phyloP scores from a whole-genome alignment of 164 flowering plant species.

The Cinnamomum micranthum region DNA sequence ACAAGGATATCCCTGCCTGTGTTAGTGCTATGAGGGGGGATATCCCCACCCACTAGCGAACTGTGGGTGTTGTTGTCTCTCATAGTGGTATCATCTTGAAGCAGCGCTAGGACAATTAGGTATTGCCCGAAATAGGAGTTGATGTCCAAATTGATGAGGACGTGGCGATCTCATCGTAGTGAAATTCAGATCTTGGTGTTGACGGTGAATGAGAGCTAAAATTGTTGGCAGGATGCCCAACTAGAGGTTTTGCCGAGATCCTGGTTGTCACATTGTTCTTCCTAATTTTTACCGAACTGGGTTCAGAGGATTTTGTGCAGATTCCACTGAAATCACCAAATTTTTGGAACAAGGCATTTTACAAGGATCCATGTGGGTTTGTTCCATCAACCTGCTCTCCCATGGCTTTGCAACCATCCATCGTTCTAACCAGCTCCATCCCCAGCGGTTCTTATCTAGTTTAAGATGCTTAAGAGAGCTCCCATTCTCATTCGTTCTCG shows the following conservation, averaged over 20 bases:
- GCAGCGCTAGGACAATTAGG: no score
- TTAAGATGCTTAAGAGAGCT: conserved; percentile 37
- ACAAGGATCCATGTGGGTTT: conserved; percentile 28
- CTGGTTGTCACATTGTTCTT: conserved; percentile 73
- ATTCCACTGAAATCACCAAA: conserved; percentile 20
- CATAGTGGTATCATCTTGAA: no score
- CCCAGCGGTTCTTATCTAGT: conserved; percentile 67
- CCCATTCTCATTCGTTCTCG: conserved; percentile 23
- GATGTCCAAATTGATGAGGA: conserved; percentile 73
- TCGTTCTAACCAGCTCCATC: conserved; percentile 97
- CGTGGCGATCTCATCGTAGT: conserved; percentile 68
- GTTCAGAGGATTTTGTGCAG: conserved; percentile 41
- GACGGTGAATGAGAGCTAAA: conserved; percentile 57
- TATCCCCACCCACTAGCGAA: no score
- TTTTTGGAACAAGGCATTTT: conserved; percentile 48
- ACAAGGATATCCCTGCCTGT: no score
- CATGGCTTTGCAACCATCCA: conserved; percentile 99
- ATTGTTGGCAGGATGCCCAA: conserved; percentile 17
- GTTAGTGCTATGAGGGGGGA: no score
- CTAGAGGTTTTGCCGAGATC: conserved; percentile 78
- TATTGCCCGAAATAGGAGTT: conserved; percentile 64
- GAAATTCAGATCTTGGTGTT: conserved; percentile 72
- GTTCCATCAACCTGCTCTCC: conserved; percentile 88
- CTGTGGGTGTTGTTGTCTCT: no score
- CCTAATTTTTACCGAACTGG: conserved; percentile 47